Percentiles rank a stretch among this genome's conserved stretches.
Evolutionary conservation across 148 eudicot species (phyloP).

Genomic region (Tetragonia tetragonoides): DNA sequence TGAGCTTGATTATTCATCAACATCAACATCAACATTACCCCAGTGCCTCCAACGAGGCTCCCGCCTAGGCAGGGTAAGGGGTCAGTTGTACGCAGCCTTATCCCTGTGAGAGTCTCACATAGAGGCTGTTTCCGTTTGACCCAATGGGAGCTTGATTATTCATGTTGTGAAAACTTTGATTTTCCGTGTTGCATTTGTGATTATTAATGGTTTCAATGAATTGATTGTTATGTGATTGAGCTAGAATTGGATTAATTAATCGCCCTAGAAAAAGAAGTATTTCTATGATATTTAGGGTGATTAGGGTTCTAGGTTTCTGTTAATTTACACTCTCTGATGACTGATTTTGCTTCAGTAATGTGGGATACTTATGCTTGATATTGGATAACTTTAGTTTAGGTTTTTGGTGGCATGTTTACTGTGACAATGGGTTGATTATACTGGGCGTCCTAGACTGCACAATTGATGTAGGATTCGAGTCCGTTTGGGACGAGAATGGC

Average conservation of each 20-base stretch:
- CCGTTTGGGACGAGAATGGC: too few relatives aligned
- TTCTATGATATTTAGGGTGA: neutral
- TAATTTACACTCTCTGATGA: neutral
- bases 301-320: neutral
- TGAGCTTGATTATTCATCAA: too few relatives aligned
- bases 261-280: neutral
- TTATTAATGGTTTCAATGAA: too few relatives aligned
- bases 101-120: too few relatives aligned
- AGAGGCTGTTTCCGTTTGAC: too few relatives aligned
- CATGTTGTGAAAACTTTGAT: too few relatives aligned
- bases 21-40: too few relatives aligned
- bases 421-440: neutral
- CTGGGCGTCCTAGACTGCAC: neutral
- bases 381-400: neutral
- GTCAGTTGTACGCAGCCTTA: too few relatives aligned
- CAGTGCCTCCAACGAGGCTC: too few relatives aligned
- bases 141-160: too few relatives aligned
- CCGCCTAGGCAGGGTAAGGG: too few relatives aligned
- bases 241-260: neutral
- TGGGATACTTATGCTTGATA: neutral
- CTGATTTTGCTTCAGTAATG: neutral
- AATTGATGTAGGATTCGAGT: neutral
- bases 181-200: too few relatives aligned
- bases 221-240: neutral
- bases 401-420: neutral